These are phyloP conservation scores for Arabidopsis suecica DNA, from an alignment of 345 rosid species.

Conservation along the genomic window DNA sequence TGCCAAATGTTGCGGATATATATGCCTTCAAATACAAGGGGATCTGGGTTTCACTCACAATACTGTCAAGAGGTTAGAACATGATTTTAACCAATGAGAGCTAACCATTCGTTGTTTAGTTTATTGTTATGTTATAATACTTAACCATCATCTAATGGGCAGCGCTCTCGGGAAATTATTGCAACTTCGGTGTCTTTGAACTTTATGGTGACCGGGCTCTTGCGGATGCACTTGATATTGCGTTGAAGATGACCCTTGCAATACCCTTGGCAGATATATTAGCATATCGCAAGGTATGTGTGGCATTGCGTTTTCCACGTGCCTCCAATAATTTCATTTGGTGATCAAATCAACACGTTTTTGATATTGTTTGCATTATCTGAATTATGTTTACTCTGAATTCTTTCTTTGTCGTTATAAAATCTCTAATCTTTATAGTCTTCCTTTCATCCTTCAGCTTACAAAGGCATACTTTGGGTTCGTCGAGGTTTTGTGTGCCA, in stretches of 20 bases:
- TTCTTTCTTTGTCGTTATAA: not conserved
- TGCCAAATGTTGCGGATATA: slow-evolving; percentile 92
- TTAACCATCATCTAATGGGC: slow-evolving; percentile 44
- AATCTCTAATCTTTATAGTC: slow-evolving; percentile 9
- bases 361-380: slow-evolving; percentile 6
- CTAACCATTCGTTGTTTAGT: slow-evolving; percentile 7
- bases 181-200: slow-evolving; percentile 97
- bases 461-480: slow-evolving; percentile 96
- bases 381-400: slow-evolving; percentile 7
- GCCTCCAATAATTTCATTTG: not conserved
- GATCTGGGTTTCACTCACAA: slow-evolving; percentile 88
- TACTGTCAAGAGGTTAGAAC: slow-evolving; percentile 89
- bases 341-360: not conserved
- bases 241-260: slow-evolving; percentile 87
- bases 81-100: slow-evolving; percentile 29
- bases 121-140: slow-evolving; percentile 4
- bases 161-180: slow-evolving; percentile 95
- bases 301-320: slow-evolving; percentile 3
- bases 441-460: slow-evolving; percentile 63
- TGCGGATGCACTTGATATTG: slow-evolving; percentile 88
- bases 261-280: slow-evolving; percentile 91
- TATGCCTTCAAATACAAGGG: slow-evolving; percentile 98
- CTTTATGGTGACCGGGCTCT: slow-evolving; percentile 98
- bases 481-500: slow-evolving; percentile 84
- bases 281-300: slow-evolving; percentile 85